Evolutionary conservation across 164 flowering plant species (phyloP).

Genomic region (Umbilicus rupestris): DNA sequence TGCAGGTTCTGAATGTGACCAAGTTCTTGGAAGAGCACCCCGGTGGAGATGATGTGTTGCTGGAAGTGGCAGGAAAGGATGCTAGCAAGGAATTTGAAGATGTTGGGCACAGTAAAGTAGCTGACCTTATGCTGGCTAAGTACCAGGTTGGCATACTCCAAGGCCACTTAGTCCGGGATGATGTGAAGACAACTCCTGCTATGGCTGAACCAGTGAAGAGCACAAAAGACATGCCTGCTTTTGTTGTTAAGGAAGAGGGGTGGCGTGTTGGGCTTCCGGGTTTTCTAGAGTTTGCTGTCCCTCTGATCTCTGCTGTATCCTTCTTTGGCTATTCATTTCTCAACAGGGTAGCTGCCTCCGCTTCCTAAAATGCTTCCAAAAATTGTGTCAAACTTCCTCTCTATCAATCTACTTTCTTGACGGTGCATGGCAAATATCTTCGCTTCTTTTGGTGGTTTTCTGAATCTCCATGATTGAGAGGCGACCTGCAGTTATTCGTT

Average conservation of each 20-base stretch:
- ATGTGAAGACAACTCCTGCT: conserved; percentile 11
- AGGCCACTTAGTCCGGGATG: conserved; percentile 19
- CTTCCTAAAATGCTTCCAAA: neutral
- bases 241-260: conserved; percentile 27
- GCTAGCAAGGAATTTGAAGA: conserved; percentile 32
- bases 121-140: conserved; percentile 24
- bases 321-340: conserved; percentile 25
- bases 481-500: neutral
- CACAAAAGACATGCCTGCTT: conserved; percentile 32
- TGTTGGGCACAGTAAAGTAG: conserved; percentile 44
- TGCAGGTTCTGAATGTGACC: conserved; percentile 38
- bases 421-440: neutral
- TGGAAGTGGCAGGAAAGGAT: conserved; percentile 43
- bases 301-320: conserved; percentile 25
- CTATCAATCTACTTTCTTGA: neutral
- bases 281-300: conserved; percentile 28
- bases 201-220: conserved; percentile 14
- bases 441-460: neutral
- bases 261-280: conserved; percentile 11
- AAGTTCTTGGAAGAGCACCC: conserved; percentile 44
- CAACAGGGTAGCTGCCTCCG: neutral
- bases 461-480: neutral
- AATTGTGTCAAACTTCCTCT: neutral
- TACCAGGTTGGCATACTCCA: conserved; percentile 42
- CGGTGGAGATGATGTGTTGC: conserved; percentile 40